Base-by-base conservation (phyloP, 2,329 filamentous ascomycete species). In the Fusarium mexicanum region DNA sequence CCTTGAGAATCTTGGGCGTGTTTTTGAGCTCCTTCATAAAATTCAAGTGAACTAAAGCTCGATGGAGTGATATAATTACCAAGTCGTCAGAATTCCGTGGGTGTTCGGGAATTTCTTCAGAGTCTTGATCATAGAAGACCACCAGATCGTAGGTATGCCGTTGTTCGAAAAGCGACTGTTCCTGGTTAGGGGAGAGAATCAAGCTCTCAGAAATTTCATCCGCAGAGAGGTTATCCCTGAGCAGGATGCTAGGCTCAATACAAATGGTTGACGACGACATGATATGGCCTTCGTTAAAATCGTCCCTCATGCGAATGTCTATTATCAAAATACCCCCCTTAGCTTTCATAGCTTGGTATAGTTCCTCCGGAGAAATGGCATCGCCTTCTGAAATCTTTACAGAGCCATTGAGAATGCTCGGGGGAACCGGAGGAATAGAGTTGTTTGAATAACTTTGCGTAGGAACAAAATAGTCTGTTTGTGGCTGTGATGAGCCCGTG, bases 211-310 rank as follows among this genome's bases (percentile, higher is more conserved):
- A 86, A 43, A 93, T 88, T 29, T 92, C 85, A 26, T 87, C 86
- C 6, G 89, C 89, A 3, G 91, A 91, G 26, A 92, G 87, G 51
- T 90, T 91, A 50, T 92, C 89, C 62, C 93, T 90, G 54, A 94
- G 82, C 16, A 92, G 89, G 50, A 97, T 89, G 31, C 85, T 87
- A 6, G 95, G 94, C 78, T 99, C 96, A 69, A 99, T 90, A 81
- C 96, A 99, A 50, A 99, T 94, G 44, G 95, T 93, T 11, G 90
- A 92, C 64, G 91, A 91, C 11, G 93, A 91, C 85, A 93, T 93
- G 72, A 99, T 95, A 80, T 99, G 96, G 1, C 96, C 96, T 54
- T 92, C 88, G 76, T 98, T 94, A 79, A 94, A 99, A 14, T 93
- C 90, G 61, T 93, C 90, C 33, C 96, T 91, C 64, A 89, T 86